Evolutionary conservation across 768 basidiomycete genomes (phyloP).

Genomic region (Lactifluus subvellereus): DNA sequence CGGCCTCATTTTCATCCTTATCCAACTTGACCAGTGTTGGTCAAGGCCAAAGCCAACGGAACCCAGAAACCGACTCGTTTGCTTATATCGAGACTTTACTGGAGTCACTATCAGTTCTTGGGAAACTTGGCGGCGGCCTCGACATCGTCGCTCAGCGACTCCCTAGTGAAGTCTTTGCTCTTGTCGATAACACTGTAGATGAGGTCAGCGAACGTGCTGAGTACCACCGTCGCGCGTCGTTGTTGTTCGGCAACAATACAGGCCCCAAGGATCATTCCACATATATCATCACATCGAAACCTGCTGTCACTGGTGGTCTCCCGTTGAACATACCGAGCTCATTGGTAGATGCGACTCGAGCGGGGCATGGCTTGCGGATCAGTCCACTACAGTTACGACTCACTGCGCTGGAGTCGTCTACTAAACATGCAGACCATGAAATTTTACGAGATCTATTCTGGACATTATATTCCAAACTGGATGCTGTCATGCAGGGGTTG

Average conservation of each 20-base stretch:
- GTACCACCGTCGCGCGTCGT: constrained; percentile 53
- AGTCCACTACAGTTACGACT: constrained; percentile 56
- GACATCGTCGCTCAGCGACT: constrained; percentile 82
- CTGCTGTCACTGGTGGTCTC: constrained; percentile 26
- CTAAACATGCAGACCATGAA: constrained; percentile 74
- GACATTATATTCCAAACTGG: constrained; percentile 93
- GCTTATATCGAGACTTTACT: constrained; percentile 87
- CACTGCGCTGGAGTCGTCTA: constrained; percentile 65
- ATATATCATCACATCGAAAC: constrained; percentile 41
- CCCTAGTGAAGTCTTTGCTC: constrained; percentile 71
- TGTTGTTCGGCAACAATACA: constrained; percentile 28
- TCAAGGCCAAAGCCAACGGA: constrained; percentile 32
- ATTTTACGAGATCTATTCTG: constrained; percentile 90
- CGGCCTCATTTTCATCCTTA: constrained; percentile 24
- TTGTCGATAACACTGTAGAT: constrained; percentile 82
- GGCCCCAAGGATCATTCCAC: constrained; percentile 37
- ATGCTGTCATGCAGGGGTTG: constrained; percentile 88
- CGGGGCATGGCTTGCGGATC: constrained; percentile 31
- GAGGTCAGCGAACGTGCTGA: constrained; percentile 91
- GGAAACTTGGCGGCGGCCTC: constrained; percentile 76
- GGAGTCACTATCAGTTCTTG: constrained; percentile 88
- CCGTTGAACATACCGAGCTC: constrained; percentile 13
- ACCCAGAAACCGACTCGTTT: constrained; percentile 92
- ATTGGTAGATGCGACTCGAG: constrained; percentile 10
- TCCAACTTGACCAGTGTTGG: constrained; percentile 19